Evolutionary conservation across 345 rosid genomes (phyloP).

Genomic region (Syzygium jambos): DNA sequence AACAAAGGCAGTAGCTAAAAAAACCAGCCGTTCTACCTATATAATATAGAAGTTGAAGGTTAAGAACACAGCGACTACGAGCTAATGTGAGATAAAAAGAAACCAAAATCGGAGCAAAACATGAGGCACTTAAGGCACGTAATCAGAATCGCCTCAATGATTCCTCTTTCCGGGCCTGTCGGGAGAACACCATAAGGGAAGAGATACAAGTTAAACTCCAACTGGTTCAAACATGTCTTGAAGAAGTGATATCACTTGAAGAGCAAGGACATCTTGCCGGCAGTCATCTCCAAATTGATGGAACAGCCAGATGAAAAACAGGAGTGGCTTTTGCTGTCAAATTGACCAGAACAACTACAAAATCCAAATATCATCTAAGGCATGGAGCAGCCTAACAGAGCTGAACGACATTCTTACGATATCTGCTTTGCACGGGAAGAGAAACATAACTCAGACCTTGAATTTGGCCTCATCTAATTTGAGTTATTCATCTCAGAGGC

Average conservation of each 20-base stretch:
- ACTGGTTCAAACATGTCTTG: conserved; percentile 84
- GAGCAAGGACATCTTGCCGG: conserved; percentile 98
- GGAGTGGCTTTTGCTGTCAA: not conserved
- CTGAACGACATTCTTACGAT: not conserved
- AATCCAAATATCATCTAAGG: not conserved
- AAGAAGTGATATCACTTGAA: conserved; percentile 93
- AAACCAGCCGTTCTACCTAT: not conserved
- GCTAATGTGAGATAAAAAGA: not conserved
- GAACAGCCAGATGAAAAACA: not conserved
- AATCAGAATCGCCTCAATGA: conserved; percentile 65
- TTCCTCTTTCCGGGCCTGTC: conserved; percentile 92
- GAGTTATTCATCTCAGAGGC: not conserved
- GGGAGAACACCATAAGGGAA: conserved; percentile 99
- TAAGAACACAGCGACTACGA: not conserved
- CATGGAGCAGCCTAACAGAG: not conserved
- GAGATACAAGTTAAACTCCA: conserved; percentile 70
- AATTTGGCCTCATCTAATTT: not conserved
- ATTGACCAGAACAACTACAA: not conserved
- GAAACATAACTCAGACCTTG: not conserved
- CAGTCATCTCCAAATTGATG: conserved; percentile 77
- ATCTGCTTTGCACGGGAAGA: not conserved
- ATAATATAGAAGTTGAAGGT: not conserved
- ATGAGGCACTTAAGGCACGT: not conserved
- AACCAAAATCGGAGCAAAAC: not conserved
- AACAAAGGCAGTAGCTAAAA: not conserved